phyloP scores from a whole-genome alignment of 371 early-diverging fungal species.

The Quaeritorhiza haematococci region DNA sequence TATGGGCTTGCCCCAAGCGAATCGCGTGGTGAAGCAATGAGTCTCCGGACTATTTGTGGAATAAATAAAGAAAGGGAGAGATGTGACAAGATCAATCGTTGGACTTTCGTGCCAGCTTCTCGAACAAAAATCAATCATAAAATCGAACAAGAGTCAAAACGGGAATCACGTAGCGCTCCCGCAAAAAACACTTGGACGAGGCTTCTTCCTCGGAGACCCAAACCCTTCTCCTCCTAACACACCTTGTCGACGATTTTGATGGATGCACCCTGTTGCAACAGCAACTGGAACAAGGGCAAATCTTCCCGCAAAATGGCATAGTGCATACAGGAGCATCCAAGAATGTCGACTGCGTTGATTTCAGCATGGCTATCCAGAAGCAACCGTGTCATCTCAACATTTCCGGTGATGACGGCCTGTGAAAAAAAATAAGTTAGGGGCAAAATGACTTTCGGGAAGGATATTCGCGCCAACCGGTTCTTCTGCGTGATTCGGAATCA shows the following conservation, averaged over 20 bases:
- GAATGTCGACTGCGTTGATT: conserved; percentile 3
- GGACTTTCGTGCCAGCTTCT: background rate
- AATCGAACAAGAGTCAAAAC: background rate
- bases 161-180: background rate
- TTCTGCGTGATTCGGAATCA: conserved; percentile 10
- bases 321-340: conserved; percentile 10
- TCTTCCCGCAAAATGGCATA: conserved; percentile 11
- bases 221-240: background rate
- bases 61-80: background rate
- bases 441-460: background rate
- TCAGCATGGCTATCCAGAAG: conserved; percentile 8
- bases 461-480: conserved; percentile 3
- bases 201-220: too few relatives aligned
- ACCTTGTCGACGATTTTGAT: conserved; percentile 11
- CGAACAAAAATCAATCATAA: background rate
- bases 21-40: conserved; percentile 16
- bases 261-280: background rate
- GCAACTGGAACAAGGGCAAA: background rate
- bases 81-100: background rate
- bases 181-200: too few relatives aligned
- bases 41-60: background rate
- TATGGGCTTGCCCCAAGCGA: conserved; percentile 1
- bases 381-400: background rate
- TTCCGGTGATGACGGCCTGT: conserved; percentile 4
- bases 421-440: conserved; percentile 6